Evolutionary conservation across 805 yeast species (phyloP), one percentile per base, ranked within the genome.

Genomic region (Grigorovia jiainica): DNA sequence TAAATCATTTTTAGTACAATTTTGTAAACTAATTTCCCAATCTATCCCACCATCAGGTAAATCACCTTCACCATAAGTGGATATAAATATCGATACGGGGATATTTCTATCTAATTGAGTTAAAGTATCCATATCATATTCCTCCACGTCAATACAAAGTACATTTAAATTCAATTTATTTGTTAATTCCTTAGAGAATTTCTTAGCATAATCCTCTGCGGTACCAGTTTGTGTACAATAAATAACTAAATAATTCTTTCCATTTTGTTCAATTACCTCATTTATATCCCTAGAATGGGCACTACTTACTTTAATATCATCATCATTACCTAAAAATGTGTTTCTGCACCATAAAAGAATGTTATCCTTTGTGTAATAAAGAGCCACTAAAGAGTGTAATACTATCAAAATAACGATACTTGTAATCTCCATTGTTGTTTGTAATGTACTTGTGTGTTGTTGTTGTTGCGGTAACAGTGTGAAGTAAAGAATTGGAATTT

Each of bases 161-260:
- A 90, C 78, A 48, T 79, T 77, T 51, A 92, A 71, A 36, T 89
- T 86, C 58, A 82, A 89, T 60, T 82, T 75, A 21, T 94, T 70
- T 52, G 79, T 77, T 54, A 90, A 77, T 60, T 92, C 98, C 58
- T 89, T 87, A 38, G 95, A 78, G 52, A 87, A 79, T 59, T 90
- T 85, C 52, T 82, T 76, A 16, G 97, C 95, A 55, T 87, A 90
- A 58, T 92, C 98, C 66, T 92, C 98, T 35, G 97, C 95, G 15
- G 98, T 92, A 49, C 98, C 98, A 5, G 98, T 92, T 66, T 92
- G 99, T 11, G 97, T 89, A 15, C 95, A 97, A 60, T 74, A 92
- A 46, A 92, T 73, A 3, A 92, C 81, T 35, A 87, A 67, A 30
- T 84, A 82, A 49, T 82, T 81, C 65, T 90, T 89, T 47, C 75